These are phyloP conservation scores for Dianthus caryophyllus DNA, from an alignment of 148 eudicot species.

Conservation along the genomic window DNA sequence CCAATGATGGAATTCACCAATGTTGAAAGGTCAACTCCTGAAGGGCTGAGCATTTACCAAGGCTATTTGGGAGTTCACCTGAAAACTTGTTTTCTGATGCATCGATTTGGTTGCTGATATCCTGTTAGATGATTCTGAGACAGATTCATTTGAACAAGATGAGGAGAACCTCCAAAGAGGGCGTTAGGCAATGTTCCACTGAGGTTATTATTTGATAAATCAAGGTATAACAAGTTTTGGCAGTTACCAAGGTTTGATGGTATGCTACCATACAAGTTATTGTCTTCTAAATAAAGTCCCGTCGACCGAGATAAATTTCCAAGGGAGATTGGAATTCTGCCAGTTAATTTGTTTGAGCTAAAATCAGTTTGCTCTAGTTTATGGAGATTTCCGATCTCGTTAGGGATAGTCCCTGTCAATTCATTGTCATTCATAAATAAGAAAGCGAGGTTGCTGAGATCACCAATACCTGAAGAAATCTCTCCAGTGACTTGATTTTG, in stretches of 20 bases:
- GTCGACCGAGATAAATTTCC: conserved; percentile 15
- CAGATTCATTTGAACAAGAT: conserved; percentile 15
- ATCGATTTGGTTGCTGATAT: conserved; percentile 19
- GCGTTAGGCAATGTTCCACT: conserved; percentile 29
- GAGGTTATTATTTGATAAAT: conserved; percentile 26
- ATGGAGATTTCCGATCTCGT: conserved; percentile 19
- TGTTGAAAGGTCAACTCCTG: conserved; percentile 9
- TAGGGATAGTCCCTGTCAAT: conserved; percentile 27
- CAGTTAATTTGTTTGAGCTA: conserved; percentile 20
- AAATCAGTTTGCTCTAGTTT: conserved; percentile 15
- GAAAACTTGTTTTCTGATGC: conserved; percentile 31
- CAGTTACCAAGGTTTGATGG: conserved; percentile 30
- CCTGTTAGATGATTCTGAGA: conserved; percentile 29
- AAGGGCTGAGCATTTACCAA: conserved; percentile 25
- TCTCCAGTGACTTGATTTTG: conserved; percentile 11
- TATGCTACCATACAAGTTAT: conserved; percentile 20
- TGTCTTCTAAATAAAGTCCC: background rate
- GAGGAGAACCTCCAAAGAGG: conserved; percentile 21
- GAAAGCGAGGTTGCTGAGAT: conserved; percentile 13
- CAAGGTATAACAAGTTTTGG: conserved; percentile 15
- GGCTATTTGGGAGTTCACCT: conserved; percentile 31
- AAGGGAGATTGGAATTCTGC: conserved; percentile 26
- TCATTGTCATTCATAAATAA: background rate
- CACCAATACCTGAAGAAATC: conserved; percentile 17
- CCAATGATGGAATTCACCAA: conserved; percentile 26